A percentile compares a stretch with the other conserved stretches of the same genome.
These are phyloP conservation scores for Aspergillus nomiae DNA, from an alignment of 2,329 filamentous ascomycete genomes.

Conservation along the genomic window DNA sequence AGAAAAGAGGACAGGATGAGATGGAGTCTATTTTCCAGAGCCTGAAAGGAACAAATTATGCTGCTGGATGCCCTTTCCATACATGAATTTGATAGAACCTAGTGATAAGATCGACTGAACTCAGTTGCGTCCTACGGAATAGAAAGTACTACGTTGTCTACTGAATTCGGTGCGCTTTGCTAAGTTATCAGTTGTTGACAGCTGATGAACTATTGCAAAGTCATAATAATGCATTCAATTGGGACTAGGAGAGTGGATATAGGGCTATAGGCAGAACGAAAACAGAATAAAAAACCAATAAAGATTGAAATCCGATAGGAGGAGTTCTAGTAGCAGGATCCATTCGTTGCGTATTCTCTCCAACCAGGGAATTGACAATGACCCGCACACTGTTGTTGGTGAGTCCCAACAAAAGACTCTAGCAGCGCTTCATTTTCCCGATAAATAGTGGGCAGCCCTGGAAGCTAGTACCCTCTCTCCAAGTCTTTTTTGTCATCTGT, in stretches of 20 bases:
- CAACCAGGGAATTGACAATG: not conserved
- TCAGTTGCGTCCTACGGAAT: not conserved
- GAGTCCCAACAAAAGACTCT: not conserved
- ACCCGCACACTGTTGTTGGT: not conserved
- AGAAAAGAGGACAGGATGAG: slow-evolving; percentile 16
- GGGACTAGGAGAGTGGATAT: not conserved
- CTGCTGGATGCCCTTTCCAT: slow-evolving; percentile 12
- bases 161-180: not conserved
- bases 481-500: not conserved
- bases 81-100: not conserved
- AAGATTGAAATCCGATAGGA: too few species aligned
- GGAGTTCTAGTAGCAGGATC: not conserved
- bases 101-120: not conserved
- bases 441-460: not conserved
- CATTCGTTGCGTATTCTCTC: not conserved
- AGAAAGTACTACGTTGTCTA: not conserved
- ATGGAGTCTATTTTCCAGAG: slow-evolving; percentile 12
- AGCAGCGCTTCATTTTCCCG: too few species aligned
- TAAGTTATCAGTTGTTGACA: not conserved
- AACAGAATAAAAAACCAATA: too few species aligned
- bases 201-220: not conserved
- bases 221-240: not conserved
- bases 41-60: slow-evolving; percentile 7
- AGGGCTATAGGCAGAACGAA: not conserved
- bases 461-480: not conserved